Conservation (phyloP, 2,329 filamentous ascomycete genomes). For the Neoarthrinium moseri region DNA sequence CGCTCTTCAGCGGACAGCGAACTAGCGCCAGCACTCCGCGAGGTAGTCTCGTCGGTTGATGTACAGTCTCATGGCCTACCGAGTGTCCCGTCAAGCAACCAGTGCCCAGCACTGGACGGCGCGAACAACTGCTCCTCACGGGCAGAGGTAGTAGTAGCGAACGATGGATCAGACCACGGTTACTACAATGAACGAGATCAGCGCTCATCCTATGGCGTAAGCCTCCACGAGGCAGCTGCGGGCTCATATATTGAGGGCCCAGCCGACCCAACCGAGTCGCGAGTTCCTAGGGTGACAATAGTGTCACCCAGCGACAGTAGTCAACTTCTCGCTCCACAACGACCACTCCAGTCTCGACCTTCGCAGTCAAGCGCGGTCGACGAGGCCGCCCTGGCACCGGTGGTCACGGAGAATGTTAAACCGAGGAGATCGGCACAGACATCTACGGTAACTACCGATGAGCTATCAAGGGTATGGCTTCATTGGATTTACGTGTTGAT, state of each 20-base stretch:
- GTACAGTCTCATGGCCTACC: neutral
- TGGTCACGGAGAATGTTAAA: no score
- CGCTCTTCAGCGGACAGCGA: neutral
- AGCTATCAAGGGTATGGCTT: no score
- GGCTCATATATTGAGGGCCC: neutral
- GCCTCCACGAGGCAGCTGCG: neutral
- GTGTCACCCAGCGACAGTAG: neutral
- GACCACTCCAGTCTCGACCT: neutral
- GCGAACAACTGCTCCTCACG: neutral
- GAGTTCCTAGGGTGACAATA: constrained; percentile 3
- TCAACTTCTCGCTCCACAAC: neutral
- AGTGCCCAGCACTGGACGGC: neutral
- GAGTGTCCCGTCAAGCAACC: neutral
- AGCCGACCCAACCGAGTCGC: neutral
- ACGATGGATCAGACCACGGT: neutral
- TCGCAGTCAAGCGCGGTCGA: no score
- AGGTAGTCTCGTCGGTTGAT: no score
- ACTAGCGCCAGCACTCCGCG: no score
- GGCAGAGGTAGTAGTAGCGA: neutral
- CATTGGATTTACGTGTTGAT: no score
- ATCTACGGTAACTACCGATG: no score
- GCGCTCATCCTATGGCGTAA: neutral
- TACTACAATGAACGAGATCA: constrained; percentile 1
- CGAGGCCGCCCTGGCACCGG: no score
- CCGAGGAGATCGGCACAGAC: no score